A percentile compares a stretch with the other conserved stretches of the same genome.
phyloP scores from a whole-genome alignment of 2,329 filamentous ascomycete species.

The Cladosporium oxysporum region DNA sequence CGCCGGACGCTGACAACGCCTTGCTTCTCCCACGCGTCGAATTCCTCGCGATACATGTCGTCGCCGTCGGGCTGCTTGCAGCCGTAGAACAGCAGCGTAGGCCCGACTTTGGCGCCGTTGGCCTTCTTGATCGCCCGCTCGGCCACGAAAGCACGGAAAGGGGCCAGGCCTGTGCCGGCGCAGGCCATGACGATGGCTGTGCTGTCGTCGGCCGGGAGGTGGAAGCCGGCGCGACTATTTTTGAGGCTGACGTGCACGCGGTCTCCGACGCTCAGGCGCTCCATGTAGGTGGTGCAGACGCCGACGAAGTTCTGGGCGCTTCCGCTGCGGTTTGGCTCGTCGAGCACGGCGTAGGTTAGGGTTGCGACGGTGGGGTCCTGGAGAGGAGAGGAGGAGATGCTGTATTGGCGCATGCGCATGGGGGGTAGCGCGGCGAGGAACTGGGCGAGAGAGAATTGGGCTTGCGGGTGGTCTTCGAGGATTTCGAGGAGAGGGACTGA shows the following conservation, averaged over 20 bases:
- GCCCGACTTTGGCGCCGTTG: slow-evolving; percentile 54
- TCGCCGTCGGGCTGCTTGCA: slow-evolving; percentile 59
- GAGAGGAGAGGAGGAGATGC: slow-evolving; percentile 37
- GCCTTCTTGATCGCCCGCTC: slow-evolving; percentile 44
- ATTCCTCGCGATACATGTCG: slow-evolving; percentile 60
- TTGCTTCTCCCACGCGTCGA: slow-evolving; percentile 59
- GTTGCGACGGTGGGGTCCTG: slow-evolving; percentile 39
- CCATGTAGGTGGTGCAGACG: slow-evolving; percentile 44
- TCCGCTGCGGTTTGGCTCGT: slow-evolving; percentile 56
- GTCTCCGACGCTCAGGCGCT: slow-evolving; percentile 56
- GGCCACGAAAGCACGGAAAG: slow-evolving; percentile 45
- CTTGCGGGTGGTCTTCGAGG: slow-evolving; percentile 60
- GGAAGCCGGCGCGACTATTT: slow-evolving; percentile 48
- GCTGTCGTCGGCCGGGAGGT: slow-evolving; percentile 44
- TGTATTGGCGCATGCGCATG: slow-evolving; percentile 54
- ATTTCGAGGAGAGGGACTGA: slow-evolving; percentile 59
- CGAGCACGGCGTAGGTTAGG: slow-evolving; percentile 44
- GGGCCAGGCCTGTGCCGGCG: slow-evolving; percentile 53
- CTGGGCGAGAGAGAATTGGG: slow-evolving; percentile 61
- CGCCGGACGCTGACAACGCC: slow-evolving; percentile 64
- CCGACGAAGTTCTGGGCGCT: slow-evolving; percentile 36
- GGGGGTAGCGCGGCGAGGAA: slow-evolving; percentile 73
- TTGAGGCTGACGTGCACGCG: slow-evolving; percentile 41
- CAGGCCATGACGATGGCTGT: slow-evolving; percentile 55
- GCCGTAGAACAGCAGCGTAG: slow-evolving; percentile 66